Percentiles rank a stretch among this genome's conserved stretches.
These are phyloP conservation scores for Podaxis mareebaensis DNA, from an alignment of 768 basidiomycete species.

Conservation along the genomic window DNA sequence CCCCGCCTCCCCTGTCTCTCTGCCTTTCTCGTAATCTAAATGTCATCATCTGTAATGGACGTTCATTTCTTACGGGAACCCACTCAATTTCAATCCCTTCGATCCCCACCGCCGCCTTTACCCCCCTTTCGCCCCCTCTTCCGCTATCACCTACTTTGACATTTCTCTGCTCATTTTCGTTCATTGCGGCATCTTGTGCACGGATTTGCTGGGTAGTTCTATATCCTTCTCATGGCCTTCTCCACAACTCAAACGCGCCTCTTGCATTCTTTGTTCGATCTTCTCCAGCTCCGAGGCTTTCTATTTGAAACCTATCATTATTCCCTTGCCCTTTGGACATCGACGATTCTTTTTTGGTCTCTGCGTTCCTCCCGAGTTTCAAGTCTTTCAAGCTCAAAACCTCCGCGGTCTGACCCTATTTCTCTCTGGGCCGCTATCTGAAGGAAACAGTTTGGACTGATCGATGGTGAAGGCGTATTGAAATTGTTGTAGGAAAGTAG, in stretches of 20 bases:
- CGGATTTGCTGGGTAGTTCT: not conserved
- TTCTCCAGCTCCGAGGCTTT: not conserved
- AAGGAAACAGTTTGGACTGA: not conserved
- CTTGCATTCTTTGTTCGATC: not conserved
- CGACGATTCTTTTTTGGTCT: constrained; percentile 1
- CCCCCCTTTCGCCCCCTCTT: not conserved
- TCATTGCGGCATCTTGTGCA: not conserved
- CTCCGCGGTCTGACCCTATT: not conserved
- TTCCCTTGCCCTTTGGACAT: constrained; percentile 10
- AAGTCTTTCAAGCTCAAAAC: not conserved
- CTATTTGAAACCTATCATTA: constrained; percentile 17
- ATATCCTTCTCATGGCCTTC: not conserved
- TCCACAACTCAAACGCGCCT: not conserved
- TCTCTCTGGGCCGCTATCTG: not conserved
- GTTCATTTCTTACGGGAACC: constrained; percentile 7
- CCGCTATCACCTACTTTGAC: not conserved
- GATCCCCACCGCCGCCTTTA: not conserved
- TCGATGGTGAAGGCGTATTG: constrained; percentile 2
- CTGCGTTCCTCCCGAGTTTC: not conserved
- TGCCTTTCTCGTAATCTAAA: constrained; percentile 10
- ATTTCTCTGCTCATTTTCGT: not conserved
- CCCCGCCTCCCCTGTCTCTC: not conserved
- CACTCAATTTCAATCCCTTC: constrained; percentile 12
- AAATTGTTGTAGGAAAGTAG: constrained; percentile 6
- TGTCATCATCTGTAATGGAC: constrained; percentile 18